Base-by-base conservation (phyloP, 768 basidiomycete species). In the Trametes elegans region DNA sequence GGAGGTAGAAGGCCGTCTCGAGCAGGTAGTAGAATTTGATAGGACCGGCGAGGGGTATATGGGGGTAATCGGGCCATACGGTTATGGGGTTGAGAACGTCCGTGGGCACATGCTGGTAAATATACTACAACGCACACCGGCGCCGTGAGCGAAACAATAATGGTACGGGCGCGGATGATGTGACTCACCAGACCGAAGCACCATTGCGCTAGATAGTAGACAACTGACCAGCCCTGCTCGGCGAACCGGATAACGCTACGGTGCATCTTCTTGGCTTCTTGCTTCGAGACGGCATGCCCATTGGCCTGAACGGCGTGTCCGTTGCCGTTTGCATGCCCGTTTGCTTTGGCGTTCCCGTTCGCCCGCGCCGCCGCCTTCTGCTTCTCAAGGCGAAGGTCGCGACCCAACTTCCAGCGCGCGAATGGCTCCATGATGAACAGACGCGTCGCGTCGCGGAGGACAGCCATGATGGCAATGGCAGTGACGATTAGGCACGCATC, bases 161-260 rank as follows among this genome's bases (percentile, higher is more conserved):
- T 5, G 14, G 32, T 19, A 26, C n/a, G 27, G 21, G 42, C 36
- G n/a, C 16, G 11, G 42, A n/a, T n/a, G n/a, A n/a, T n/a, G n/a
- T n/a, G n/a, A n/a, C 51, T 53, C 23, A 53, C 96, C 60, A 92
- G 61, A 26, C 96, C 96, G 68, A 84, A 84, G 19, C 70, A 70
- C 80, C 89, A 96, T 62, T 86, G 88, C 1, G 81, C 52, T 35
- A 82, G 73, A 66, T 90, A 93, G 70, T 96, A 98, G 44, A 91
- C 70, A 40, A 85, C 78, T 31, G 83, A 84, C 91, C 93, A 98
- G 53, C 93, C 90, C 72, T 99, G 97, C 70, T 99, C 97, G 3
- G 93, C 91, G 66, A 98, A 98, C 63, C 97, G 78, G 40, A 90
- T 68, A 36, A 93, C 85, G 57, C 83, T 85, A 65, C 87, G 78